Conservation (phyloP, 805 yeast species). For the Hanseniaspora occidentalis region DNA sequence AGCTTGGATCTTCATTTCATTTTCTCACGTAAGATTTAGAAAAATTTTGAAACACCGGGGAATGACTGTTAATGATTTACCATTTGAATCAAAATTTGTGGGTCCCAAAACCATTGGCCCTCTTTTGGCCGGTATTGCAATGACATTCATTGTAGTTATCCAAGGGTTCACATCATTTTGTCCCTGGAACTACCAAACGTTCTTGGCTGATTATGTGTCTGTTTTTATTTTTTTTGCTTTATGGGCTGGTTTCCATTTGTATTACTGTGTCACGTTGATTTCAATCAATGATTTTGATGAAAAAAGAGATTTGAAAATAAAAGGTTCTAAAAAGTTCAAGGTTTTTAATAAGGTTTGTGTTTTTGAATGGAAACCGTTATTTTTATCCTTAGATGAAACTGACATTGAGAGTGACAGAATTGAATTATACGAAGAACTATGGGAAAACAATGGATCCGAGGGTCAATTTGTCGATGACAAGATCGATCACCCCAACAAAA, state of each 20-base stretch:
- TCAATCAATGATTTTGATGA: slow-evolving; percentile 7
- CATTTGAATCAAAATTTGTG: slow-evolving; percentile 54
- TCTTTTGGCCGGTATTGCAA: slow-evolving; percentile 47
- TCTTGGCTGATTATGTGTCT: slow-evolving; percentile 56
- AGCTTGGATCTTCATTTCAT: slow-evolving; percentile 51
- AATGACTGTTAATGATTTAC: slow-evolving; percentile 50
- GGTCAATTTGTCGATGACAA: no score
- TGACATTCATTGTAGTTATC: slow-evolving; percentile 42
- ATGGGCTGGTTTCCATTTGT: slow-evolving; percentile 40
- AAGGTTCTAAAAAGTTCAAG: no score
- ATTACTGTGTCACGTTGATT: slow-evolving; percentile 35
- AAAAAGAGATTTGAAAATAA: no score
- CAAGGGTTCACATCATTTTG: slow-evolving; percentile 59
- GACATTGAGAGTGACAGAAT: slow-evolving; percentile 7
- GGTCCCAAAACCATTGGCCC: slow-evolving; percentile 26
- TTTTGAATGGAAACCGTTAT: background rate
- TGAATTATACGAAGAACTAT: slow-evolving; percentile 20
- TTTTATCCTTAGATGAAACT: slow-evolving; percentile 2
- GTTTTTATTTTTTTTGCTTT: slow-evolving; percentile 38
- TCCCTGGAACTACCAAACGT: slow-evolving; percentile 40
- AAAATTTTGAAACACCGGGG: slow-evolving; percentile 44
- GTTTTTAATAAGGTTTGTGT: no score
- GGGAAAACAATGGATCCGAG: slow-evolving; percentile 19
- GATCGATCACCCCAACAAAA: no score
- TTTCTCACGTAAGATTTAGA: slow-evolving; percentile 53